Evolutionary conservation across 306 rosid species (phyloP).

Genomic region (Malus sylvestris): DNA sequence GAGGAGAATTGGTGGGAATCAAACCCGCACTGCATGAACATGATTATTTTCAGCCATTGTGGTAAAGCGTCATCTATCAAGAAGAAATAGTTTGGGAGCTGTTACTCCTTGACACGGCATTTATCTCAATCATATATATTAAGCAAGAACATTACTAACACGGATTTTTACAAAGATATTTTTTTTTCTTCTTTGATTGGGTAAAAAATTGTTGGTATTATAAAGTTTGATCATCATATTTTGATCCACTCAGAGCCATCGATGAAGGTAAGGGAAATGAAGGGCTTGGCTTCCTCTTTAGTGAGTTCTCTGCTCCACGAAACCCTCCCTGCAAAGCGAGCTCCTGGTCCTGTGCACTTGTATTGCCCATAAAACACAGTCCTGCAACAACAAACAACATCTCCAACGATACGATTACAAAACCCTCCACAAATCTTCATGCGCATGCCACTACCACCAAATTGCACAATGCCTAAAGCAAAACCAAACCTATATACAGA

Average conservation of each 20-base stretch:
- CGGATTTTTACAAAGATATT: neutral
- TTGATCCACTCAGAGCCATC: constrained; percentile 91
- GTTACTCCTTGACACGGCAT: neutral
- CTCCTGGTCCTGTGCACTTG: constrained; percentile 86
- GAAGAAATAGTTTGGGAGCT: neutral
- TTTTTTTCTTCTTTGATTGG: neutral
- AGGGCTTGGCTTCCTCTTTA: constrained; percentile 85
- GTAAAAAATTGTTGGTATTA: neutral
- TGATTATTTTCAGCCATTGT: no score
- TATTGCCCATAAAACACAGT: constrained; percentile 96
- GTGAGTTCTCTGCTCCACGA: constrained; percentile 94
- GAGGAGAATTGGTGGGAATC: no score
- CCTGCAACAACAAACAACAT: constrained; percentile 30
- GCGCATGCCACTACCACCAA: constrained; percentile 10
- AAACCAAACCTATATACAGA: neutral
- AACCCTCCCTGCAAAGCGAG: constrained; percentile 82
- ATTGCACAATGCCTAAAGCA: constrained; percentile 3
- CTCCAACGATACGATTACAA: neutral
- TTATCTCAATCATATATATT: neutral
- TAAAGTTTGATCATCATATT: constrained; percentile 15
- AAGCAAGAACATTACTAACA: neutral
- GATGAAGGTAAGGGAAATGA: constrained; percentile 70
- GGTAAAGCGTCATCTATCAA: no score
- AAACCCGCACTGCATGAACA: no score
- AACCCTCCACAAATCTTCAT: constrained; percentile 1